phyloP scores from a whole-genome alignment of 1,139 yeast genomes.

The Dujonia santamariae region DNA sequence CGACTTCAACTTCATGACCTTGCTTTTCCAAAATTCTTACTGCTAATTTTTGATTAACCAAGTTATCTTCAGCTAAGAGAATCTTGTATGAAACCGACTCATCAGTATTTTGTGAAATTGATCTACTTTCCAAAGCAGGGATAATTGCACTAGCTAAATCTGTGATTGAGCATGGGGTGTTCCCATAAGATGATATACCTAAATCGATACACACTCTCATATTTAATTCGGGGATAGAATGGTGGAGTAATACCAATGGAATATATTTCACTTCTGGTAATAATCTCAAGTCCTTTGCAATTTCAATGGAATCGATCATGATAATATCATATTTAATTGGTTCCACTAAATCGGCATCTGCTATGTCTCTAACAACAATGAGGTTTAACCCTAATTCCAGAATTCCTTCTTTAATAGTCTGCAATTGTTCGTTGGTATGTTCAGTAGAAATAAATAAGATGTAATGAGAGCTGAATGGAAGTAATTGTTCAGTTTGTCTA shows the following conservation, averaged over 20 bases:
- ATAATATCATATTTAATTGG: slow-evolving; percentile 74
- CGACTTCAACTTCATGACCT: slow-evolving; percentile 79
- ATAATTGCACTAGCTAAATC: slow-evolving; percentile 80
- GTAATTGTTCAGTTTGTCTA: slow-evolving; percentile 64
- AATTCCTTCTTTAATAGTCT: slow-evolving; percentile 41
- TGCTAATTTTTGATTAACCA: slow-evolving; percentile 83
- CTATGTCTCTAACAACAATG: slow-evolving; percentile 48
- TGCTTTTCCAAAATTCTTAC: slow-evolving; percentile 79
- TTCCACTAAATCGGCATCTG: slow-evolving; percentile 47
- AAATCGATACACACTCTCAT: slow-evolving; percentile 79
- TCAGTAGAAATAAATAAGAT: slow-evolving; percentile 68
- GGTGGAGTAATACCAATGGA: slow-evolving; percentile 75
- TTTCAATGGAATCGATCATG: slow-evolving; percentile 74
- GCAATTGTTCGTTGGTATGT: slow-evolving; percentile 50
- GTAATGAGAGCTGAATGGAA: slow-evolving; percentile 71
- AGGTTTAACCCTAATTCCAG: slow-evolving; percentile 47
- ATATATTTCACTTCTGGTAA: slow-evolving; percentile 76
- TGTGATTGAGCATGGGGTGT: slow-evolving; percentile 78
- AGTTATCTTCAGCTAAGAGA: slow-evolving; percentile 80
- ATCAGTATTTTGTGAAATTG: slow-evolving; percentile 77
- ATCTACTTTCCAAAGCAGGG: slow-evolving; percentile 80
- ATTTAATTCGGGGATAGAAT: slow-evolving; percentile 73
- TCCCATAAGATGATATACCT: slow-evolving; percentile 86
- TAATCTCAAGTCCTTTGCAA: slow-evolving; percentile 65
- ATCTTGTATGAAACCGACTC: slow-evolving; percentile 74